Evolutionary conservation across 257 asterid species (phyloP).

Genomic region (Solanum megistacrolobum): DNA sequence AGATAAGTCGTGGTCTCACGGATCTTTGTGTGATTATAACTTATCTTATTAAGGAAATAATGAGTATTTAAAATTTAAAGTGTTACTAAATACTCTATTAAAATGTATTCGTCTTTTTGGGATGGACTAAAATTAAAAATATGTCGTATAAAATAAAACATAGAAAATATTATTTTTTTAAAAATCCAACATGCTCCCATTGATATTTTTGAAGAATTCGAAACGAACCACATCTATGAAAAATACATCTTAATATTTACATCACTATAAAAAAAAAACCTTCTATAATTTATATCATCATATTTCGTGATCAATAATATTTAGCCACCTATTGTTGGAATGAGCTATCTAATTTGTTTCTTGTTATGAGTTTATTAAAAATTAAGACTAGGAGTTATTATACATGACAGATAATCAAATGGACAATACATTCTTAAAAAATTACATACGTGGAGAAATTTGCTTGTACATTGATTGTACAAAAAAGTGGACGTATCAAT

Average conservation of each 20-base stretch:
- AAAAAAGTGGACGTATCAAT: neutral
- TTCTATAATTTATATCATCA: neutral
- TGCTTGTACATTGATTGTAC: neutral
- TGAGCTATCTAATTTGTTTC: neutral
- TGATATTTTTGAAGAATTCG: no score
- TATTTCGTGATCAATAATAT: neutral
- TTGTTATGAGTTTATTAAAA: neutral
- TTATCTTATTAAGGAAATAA: accelerated
- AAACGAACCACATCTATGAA: no score
- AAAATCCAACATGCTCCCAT: no score
- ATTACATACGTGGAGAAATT: neutral
- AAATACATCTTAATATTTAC: neutral
- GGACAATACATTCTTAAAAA: neutral
- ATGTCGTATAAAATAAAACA: no score
- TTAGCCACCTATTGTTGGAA: neutral
- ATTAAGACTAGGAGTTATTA: neutral
- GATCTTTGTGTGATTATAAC: no score
- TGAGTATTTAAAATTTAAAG: no score
- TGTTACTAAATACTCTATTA: no score
- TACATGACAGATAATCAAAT: neutral
- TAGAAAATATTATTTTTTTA: no score
- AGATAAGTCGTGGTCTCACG: no score
- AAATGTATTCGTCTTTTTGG: no score
- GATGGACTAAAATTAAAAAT: no score
- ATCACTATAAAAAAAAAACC: neutral